These are phyloP conservation scores for Candida gigantensis DNA, from an alignment of 1,139 yeast species.

Conservation along the genomic window DNA sequence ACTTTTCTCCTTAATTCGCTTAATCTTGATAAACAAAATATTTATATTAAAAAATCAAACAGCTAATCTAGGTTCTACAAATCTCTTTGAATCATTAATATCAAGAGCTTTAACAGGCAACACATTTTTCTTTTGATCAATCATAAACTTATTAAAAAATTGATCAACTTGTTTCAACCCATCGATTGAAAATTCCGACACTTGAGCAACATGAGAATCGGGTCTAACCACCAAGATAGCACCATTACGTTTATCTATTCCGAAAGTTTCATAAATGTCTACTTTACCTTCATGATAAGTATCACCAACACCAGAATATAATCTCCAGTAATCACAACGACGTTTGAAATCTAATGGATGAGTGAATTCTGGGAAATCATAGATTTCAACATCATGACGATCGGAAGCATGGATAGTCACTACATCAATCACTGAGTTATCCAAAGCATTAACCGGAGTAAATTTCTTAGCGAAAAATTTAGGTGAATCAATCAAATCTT, in stretches of 20 bases:
- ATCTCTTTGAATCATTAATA: conserved; percentile 9
- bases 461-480: conserved; percentile 21
- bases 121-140: conserved; percentile 17
- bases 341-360: conserved; percentile 25
- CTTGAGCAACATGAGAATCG: conserved; percentile 34
- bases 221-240: conserved; percentile 31
- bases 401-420: conserved; percentile 23
- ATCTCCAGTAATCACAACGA: conserved; percentile 30
- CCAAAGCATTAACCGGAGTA: conserved; percentile 26
- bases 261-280: conserved; percentile 22
- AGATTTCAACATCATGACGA: conserved; percentile 20
- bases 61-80: conserved; percentile 4
- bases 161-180: conserved; percentile 22
- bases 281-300: conserved; percentile 13
- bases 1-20: too few relatives aligned
- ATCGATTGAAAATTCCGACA: conserved; percentile 17
- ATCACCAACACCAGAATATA: conserved; percentile 23
- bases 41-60: conserved; percentile 4
- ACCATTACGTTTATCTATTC: conserved; percentile 25
- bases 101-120: conserved; percentile 11
- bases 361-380: conserved; percentile 27
- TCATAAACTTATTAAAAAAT: conserved; percentile 24
- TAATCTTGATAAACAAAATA: too few relatives aligned
- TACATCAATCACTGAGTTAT: conserved; percentile 23
- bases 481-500: conserved; percentile 16